Conservation (phyloP, 352 stramenopile genomes). For the Phytophthora cactorum region DNA sequence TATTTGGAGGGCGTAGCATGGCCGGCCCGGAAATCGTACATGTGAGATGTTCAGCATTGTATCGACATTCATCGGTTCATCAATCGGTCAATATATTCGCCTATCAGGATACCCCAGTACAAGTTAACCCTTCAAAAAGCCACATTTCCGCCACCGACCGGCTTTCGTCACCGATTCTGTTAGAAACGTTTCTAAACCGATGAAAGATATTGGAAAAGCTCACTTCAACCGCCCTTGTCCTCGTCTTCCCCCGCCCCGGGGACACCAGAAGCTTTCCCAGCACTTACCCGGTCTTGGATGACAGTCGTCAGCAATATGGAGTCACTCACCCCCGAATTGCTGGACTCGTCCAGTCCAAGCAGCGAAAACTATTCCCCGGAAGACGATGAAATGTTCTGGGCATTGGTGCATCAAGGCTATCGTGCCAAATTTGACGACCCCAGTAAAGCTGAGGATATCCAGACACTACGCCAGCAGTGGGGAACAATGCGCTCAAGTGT, state of each 20-base stretch:
- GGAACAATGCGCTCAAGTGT: slow-evolving; percentile 8
- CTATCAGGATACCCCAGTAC: no score
- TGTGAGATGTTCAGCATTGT: no score
- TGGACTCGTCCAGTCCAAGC: slow-evolving; percentile 2
- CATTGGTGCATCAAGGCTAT: slow-evolving; percentile 18
- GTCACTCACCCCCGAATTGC: slow-evolving; percentile 11
- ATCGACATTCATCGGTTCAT: no score
- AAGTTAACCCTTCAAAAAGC: no score
- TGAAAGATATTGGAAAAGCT: no score
- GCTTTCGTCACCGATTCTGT: no score
- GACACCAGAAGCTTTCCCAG: background rate
- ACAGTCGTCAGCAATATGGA: slow-evolving; percentile 12
- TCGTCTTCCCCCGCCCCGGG: background rate
- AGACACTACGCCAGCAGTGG: slow-evolving; percentile 10
- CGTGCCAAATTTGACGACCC: background rate
- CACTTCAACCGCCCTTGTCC: background rate
- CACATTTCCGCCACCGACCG: no score
- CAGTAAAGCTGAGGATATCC: background rate
- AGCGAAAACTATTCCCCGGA: slow-evolving; percentile 12
- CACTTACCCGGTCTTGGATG: slow-evolving; percentile 7
- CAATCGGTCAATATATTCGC: no score
- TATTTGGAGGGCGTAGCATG: no score
- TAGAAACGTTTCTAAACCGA: no score
- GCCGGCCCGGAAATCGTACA: no score
- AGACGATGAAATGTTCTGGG: slow-evolving; percentile 18